A percentile compares a stretch with the other conserved stretches of the same genome.
Evolutionary conservation across 805 yeast genomes (phyloP).

Genomic region (Candida odintsovae): DNA sequence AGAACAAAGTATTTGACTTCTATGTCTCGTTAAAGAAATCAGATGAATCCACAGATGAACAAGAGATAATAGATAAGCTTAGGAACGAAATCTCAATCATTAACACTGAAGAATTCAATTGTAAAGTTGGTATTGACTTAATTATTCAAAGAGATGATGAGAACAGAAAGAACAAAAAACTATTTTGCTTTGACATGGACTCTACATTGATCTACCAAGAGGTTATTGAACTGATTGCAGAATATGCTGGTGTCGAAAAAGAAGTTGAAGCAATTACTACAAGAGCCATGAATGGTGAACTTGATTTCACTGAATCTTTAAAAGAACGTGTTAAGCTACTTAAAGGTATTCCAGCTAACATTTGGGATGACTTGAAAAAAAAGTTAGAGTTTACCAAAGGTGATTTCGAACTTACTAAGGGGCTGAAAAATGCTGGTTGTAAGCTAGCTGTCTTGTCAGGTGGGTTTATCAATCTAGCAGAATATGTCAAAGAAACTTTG

Average conservation of each 20-base stretch:
- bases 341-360: conserved; percentile 69
- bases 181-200: conserved; percentile 96
- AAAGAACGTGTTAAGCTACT: conserved; percentile 70
- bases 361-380: conserved; percentile 75
- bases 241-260: conserved; percentile 83
- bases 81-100: not conserved
- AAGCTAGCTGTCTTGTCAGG: conserved; percentile 88
- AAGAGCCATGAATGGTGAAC: conserved; percentile 94
- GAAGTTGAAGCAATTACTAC: conserved; percentile 86
- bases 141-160: conserved; percentile 34
- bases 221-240: conserved; percentile 93
- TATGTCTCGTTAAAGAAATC: conserved; percentile 14
- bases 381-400: conserved; percentile 81
- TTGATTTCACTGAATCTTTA: conserved; percentile 83
- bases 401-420: conserved; percentile 62
- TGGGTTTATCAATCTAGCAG: conserved; percentile 88
- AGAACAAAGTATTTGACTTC: conserved; percentile 35
- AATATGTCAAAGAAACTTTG: conserved; percentile 58
- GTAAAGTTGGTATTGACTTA: conserved; percentile 30
- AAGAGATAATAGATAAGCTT: conserved; percentile 1
- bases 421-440: conserved; percentile 55
- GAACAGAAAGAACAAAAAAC: conserved; percentile 34
- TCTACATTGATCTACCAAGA: conserved; percentile 94
- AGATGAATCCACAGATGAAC: conserved; percentile 12
- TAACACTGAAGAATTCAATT: not conserved